Evolutionary conservation across 805 yeast genomes (phyloP), one percentile per base, ranked within the genome.

Genomic region (Wickerhamomyces queroliae): DNA sequence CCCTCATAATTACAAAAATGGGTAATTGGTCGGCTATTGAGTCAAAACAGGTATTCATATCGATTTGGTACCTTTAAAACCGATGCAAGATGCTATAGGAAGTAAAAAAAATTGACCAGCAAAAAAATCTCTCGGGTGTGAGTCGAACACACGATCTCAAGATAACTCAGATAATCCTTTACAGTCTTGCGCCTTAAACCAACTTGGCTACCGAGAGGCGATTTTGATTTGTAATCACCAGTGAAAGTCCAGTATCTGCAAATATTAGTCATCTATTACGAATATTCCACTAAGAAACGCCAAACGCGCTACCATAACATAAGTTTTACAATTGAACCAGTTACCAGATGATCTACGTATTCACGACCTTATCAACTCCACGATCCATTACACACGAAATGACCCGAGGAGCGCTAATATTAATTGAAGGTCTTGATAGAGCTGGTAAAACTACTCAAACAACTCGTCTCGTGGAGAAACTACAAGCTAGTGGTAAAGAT

Each of bases 361-460:
- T 12, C 11, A 23, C 9, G 26, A 9, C 11, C 12, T 12, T 12
- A 23, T 23, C 12, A 23, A 23, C 9, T 23, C 9, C 9, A 9
- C 12, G 12, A 12, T 23, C 11, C 11, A 23, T 9, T 23, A 23
- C 12, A 9, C 12, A 2, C 13, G 21, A 15, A 32, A 52, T 49
- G 57, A 33, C 42, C 5, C 45, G 96, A 45, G 98, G 97, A 2
- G 70, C 74, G 34, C 64, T 93, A 28, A 81, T 93, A 18, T 73
- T 88, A 1, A 70, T 93, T 2, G 99, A 93, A 61, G 99, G 99
- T 0, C 74, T 93, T 1, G 99, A 93, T 54, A 66, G 99, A 36
- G 83, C 97, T 0, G 99, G 99, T 0, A 93, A 93, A 54, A 77
- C 96, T 3, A 89, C 97, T 0, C 99, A 93, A 56, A 72, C 83